Percentiles rank a stretch among this genome's conserved stretches.
Evolutionary conservation across 805 yeast species (phyloP).

Genomic region (Saccharomycopsis fibuligera): DNA sequence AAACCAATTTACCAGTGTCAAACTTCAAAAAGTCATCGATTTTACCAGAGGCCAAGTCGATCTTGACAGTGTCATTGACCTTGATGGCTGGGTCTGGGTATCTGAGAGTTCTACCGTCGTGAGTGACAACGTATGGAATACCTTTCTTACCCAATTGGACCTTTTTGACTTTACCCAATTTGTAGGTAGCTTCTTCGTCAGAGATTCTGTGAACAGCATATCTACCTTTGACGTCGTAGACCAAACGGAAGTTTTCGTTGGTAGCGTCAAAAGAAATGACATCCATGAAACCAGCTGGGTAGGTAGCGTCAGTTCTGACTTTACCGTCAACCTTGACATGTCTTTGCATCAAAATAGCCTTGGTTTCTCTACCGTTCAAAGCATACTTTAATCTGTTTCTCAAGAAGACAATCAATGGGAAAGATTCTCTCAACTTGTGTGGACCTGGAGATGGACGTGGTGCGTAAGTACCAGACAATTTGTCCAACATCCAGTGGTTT

Average conservation of each 20-base stretch:
- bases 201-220: conserved; percentile 99
- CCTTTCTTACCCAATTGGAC: conserved; percentile 98
- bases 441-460: conserved; percentile 99
- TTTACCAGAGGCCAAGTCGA: conserved; percentile 95
- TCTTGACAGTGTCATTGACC: conserved; percentile 96
- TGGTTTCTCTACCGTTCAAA: conserved; percentile 97
- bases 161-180: conserved; percentile 96
- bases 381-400: conserved; percentile 99
- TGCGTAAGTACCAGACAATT: conserved; percentile 98
- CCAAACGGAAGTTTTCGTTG: conserved; percentile 98
- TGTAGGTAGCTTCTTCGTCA: conserved; percentile 97
- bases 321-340: conserved; percentile 98
- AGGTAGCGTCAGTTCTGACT: conserved; percentile 98
- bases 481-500: conserved; percentile 99
- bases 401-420: conserved; percentile 92
- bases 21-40: conserved; percentile 82
- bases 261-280: conserved; percentile 96
- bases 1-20: conserved; percentile 86
- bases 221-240: conserved; percentile 98
- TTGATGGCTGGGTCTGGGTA: conserved; percentile 98
- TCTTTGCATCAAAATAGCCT: conserved; percentile 97
- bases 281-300: conserved; percentile 99
- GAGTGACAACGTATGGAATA: conserved; percentile 97
- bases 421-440: conserved; percentile 97
- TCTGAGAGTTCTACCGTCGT: conserved; percentile 99